Evolutionary conservation across 2,329 filamentous ascomycete species (phyloP).

Genomic region (Paecilomyces niveus): DNA sequence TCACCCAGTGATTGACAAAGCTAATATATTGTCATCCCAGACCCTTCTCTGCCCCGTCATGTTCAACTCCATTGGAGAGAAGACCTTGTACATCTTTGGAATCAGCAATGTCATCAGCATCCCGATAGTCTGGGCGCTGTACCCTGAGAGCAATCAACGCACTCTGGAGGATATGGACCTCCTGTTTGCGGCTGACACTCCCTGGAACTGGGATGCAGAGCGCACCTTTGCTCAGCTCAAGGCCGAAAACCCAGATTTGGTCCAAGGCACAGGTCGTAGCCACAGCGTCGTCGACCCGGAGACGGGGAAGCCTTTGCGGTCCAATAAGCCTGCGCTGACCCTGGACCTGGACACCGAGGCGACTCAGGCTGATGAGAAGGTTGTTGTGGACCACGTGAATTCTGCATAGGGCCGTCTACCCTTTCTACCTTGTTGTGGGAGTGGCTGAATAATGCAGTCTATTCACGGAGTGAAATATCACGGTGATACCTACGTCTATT

Average conservation of each 20-base stretch:
- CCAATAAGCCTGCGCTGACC: neutral
- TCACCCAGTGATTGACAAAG: conserved; percentile 12
- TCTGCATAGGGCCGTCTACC: neutral
- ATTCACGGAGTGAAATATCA: neutral
- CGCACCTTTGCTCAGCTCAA: conserved; percentile 56
- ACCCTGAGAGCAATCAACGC: conserved; percentile 66
- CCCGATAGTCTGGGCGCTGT: conserved; percentile 65
- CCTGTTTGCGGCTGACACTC: conserved; percentile 59
- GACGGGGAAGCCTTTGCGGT: conserved; percentile 14
- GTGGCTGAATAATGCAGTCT: neutral
- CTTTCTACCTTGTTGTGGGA: neutral
- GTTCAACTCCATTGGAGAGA: conserved; percentile 58
- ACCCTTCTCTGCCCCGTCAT: conserved; percentile 52
- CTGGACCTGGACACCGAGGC: neutral
- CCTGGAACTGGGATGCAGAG: conserved; percentile 67
- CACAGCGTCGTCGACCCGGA: conserved; percentile 26
- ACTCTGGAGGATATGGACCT: conserved; percentile 71
- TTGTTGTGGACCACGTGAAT: neutral
- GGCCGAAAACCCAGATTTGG: conserved; percentile 50
- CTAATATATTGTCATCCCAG: conserved; percentile 15
- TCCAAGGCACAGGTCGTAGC: conserved; percentile 30
- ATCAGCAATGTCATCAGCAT: conserved; percentile 60
- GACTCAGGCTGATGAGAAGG: neutral
- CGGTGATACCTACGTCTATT: neutral
- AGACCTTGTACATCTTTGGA: conserved; percentile 68